Evolutionary conservation across 2,329 filamentous ascomycete genomes (phyloP), one percentile per base, ranked within the genome.

Genomic region (Pseudogymnoascus sp.): DNA sequence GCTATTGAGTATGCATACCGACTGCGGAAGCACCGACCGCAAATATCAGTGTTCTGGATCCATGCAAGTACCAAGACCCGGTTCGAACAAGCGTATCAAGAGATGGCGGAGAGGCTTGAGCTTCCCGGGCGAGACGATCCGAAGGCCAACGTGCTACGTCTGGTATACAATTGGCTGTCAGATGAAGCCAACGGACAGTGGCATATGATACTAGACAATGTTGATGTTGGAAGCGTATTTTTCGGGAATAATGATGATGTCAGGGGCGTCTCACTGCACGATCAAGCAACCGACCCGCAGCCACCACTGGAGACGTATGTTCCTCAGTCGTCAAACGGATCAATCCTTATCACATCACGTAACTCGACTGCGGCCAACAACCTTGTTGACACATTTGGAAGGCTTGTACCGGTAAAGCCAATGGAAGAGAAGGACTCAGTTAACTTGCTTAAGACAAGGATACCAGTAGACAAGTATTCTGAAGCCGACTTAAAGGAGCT

Each of bases 131-230:
- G 59, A 46, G 6, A 64, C 44, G 5, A 61, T 61, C 36, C 16
- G 21, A 14, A 14, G 21, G 37, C 16, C 10, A 25, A 62, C 61
- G 36, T 56, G 16, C 42, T 59, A 21, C 44, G 28, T 6, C 34
- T 62, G 1, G 44, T 64, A 12, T 59, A 50, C 31, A 44, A 61
- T 12, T 64, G 62, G 56, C 40, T 64, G 2, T 40, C 38, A 3
- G 61, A 59, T 8, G 46, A 66, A 14, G 62, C 53, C 11, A 62
- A 65, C 1, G 63, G 63, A 5, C 59, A n/a, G 4, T 77, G 74
- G 75, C 21, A 71, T 3, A 67, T 76, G 38, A 62, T 77, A 28
- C 64, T 77, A 4, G 74, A 77, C 37, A 75, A 72, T 59, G 72
- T 71, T 37, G 72, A 76, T 61, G 67, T 75, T 16, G 18, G 11